Evolutionary conservation across 352 stramenopile genomes (phyloP).

Genomic region (Phytophthora tubulina): DNA sequence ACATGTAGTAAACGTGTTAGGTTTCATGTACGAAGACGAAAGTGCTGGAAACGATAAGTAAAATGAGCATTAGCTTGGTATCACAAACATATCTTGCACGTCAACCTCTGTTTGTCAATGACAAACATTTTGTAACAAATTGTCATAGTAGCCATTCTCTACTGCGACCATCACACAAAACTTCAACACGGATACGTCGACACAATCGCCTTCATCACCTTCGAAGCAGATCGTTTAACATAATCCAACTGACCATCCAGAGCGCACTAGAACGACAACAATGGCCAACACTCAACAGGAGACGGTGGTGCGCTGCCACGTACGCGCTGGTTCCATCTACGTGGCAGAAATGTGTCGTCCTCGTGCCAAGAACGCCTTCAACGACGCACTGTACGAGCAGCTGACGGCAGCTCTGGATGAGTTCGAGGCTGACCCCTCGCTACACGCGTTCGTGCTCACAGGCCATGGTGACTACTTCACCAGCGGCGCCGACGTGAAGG

Average conservation of each 20-base stretch:
- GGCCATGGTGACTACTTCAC: constrained; percentile 93
- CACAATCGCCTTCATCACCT: background rate
- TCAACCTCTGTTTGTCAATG: background rate
- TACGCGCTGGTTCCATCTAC: constrained; percentile 65
- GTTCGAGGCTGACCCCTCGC: constrained; percentile 65
- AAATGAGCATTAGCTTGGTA: constrained; percentile 33
- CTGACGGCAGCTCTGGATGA: constrained; percentile 77
- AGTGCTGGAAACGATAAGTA: constrained; percentile 31
- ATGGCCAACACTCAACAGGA: constrained; percentile 19
- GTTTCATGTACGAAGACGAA: constrained; percentile 21
- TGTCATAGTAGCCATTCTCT: background rate
- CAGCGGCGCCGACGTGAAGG: constrained; percentile 84
- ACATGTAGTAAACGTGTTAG: constrained; percentile 3
- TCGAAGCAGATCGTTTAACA: constrained; percentile 20
- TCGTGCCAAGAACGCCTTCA: constrained; percentile 92
- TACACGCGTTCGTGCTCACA: constrained; percentile 91
- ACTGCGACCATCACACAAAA: constrained; percentile 2
- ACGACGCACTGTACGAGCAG: constrained; percentile 87
- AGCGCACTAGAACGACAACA: background rate
- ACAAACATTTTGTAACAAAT: too few species aligned
- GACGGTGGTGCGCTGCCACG: constrained; percentile 53
- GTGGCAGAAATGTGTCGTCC: constrained; percentile 83
- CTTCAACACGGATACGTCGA: constrained; percentile 10
- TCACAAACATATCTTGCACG: background rate
- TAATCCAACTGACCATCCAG: constrained; percentile 10